Evolutionary conservation across 2,329 filamentous ascomycete genomes (phyloP), one percentile per base, ranked within the genome.

Genomic region (Xylaria sp.): DNA sequence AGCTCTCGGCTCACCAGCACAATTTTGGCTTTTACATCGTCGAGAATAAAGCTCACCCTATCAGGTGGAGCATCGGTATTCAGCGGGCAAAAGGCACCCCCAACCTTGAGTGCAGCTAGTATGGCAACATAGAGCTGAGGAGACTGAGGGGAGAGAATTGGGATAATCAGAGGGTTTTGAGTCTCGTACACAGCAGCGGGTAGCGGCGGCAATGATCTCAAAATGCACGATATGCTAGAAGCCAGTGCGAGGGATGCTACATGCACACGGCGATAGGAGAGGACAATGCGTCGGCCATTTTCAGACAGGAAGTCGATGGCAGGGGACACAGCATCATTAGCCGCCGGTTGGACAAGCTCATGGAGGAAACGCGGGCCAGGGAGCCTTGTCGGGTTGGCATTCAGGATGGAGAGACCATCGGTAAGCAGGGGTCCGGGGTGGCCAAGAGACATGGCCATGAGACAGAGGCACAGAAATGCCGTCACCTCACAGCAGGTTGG

Each of bases 1-100:
- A 89, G 80, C 4, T 82, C 80, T 17, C 80, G 74, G 0, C 85
- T 88, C 0, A 90, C 92, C 49, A 97, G 79, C 31, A 96, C 80
- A 0, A 96, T 76, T 7, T 79, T 81, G 6, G 94, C 92, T 11
- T 84, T 82, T 44, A 96, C 87, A 82, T 97, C 93, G n/a, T 86
- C 77, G 17, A 94, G 79, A 56, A 97, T 94, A 76, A 97, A 97
- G 57, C 85, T 87, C 49, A 97, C 84, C 55, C 94, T 86, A 60
- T 97, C 93, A 3, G 83, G 78, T 0, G 94, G 94, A 0, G 90
- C 87, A 78, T 97, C 94, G 55, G 92, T 84, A 67, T 91, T 91
- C 63, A 97, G 81, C 0, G 94, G 94, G 71, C 94, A 97, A 73
- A 97, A 97, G 0, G 93, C 93, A 39, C 87, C 92, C 6, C 94